phyloP scores from a whole-genome alignment of 2,329 filamentous ascomycete species.

The Aspergillus terreus region DNA sequence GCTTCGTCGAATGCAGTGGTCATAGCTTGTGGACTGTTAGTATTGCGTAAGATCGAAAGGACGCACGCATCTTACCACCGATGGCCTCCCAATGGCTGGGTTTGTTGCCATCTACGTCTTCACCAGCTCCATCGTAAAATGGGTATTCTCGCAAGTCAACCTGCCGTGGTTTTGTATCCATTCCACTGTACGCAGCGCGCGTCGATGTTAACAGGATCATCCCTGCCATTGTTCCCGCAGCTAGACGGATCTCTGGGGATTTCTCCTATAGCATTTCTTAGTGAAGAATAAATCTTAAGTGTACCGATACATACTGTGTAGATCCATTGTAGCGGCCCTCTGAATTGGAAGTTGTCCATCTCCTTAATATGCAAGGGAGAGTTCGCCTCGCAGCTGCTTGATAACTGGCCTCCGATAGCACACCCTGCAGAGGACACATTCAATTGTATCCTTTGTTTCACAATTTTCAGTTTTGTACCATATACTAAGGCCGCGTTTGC shows the following conservation, averaged over 20 bases:
- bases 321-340: slow-evolving; percentile 31
- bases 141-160: slow-evolving; percentile 16
- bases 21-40: slow-evolving; percentile 25
- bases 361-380: neutral
- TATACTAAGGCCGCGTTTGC: slow-evolving; percentile 26
- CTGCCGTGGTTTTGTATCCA: neutral
- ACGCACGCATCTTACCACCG: slow-evolving; percentile 22
- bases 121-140: slow-evolving; percentile 15
- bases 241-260: slow-evolving; percentile 19
- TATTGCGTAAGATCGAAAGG: neutral
- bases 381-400: slow-evolving; percentile 14
- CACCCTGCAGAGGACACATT: neutral
- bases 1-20: slow-evolving; percentile 11
- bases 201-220: slow-evolving; percentile 22
- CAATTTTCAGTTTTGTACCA: slow-evolving; percentile 25
- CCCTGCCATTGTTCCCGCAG: slow-evolving; percentile 21
- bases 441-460: slow-evolving; percentile 20
- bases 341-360: slow-evolving; percentile 18
- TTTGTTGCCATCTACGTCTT: slow-evolving; percentile 8
- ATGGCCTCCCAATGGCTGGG: slow-evolving; percentile 30
- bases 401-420: slow-evolving; percentile 1
- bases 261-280: slow-evolving; percentile 14
- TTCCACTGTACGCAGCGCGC: slow-evolving; percentile 12
- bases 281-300: slow-evolving; percentile 4
- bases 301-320: slow-evolving; percentile 22